Conservation (phyloP, 805 yeast species). For the Wickerhamiella domercqiae region DNA sequence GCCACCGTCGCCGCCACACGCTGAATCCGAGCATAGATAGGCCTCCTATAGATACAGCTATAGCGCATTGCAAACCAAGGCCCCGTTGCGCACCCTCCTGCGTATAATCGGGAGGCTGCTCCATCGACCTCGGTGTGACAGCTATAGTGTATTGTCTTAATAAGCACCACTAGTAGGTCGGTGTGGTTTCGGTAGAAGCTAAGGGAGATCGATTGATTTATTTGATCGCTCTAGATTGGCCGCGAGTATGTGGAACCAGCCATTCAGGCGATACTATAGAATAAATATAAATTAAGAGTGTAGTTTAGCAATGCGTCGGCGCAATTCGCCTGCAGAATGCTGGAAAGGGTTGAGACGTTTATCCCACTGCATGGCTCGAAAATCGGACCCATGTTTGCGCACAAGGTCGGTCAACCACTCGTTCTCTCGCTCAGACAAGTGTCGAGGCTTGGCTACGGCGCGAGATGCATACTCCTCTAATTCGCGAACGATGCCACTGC, state of each 20-base stretch:
- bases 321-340: slow-evolving; percentile 72
- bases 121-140: no score
- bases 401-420: slow-evolving; percentile 54
- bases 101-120: slow-evolving; percentile 11
- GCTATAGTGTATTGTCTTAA: no score
- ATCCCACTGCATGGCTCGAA: slow-evolving; percentile 85
- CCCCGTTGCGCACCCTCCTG: slow-evolving; percentile 31
- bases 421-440: slow-evolving; percentile 54
- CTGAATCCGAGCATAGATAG: slow-evolving; percentile 58
- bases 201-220: no score
- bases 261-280: no score
- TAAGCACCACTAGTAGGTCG: no score
- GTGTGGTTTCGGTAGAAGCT: no score
- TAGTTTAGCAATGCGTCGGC: slow-evolving; percentile 42
- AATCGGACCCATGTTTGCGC: slow-evolving; percentile 76
- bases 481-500: slow-evolving; percentile 48
- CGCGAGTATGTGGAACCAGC: no score
- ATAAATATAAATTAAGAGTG: neutral
- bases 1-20: slow-evolving; percentile 53
- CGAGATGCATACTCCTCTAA: slow-evolving; percentile 46
- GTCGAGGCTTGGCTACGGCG: slow-evolving; percentile 23
- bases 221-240: no score
- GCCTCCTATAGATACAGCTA: slow-evolving; percentile 55
- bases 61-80: slow-evolving; percentile 58
- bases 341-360: slow-evolving; percentile 68